phyloP scores from a whole-genome alignment of 805 yeast genomes.

The Blastobotrys robertii region DNA sequence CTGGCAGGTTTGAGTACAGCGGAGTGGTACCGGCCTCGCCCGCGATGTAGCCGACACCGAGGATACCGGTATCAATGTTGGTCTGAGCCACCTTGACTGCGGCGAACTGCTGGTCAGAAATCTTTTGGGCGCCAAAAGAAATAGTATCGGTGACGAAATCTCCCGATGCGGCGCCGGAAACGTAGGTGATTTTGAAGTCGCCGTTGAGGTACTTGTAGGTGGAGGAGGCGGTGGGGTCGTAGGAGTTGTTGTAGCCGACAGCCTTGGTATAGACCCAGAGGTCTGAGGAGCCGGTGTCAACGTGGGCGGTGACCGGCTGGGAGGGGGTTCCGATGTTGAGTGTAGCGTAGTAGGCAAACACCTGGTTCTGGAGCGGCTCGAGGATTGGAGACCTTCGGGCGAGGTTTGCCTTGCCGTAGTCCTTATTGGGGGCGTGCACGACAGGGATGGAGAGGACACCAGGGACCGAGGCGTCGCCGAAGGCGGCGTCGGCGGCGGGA shows the following conservation, averaged over 20 bases:
- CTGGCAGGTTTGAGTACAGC: slow-evolving; percentile 11
- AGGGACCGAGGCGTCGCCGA: no score
- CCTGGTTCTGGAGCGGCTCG: neutral
- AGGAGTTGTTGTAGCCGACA: slow-evolving; percentile 19
- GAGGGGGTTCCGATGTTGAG: slow-evolving; percentile 34
- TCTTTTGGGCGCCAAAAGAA: slow-evolving; percentile 66
- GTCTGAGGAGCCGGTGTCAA: slow-evolving; percentile 44
- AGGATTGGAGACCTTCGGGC: neutral
- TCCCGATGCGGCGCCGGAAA: slow-evolving; percentile 84
- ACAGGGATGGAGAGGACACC: no score
- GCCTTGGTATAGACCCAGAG: slow-evolving; percentile 33
- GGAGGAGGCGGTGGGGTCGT: slow-evolving; percentile 35
- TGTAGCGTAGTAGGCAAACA: slow-evolving; percentile 6
- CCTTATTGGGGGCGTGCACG: no score
- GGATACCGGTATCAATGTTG: slow-evolving; percentile 30
- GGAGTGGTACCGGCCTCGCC: slow-evolving; percentile 14
- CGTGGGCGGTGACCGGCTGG: slow-evolving; percentile 30
- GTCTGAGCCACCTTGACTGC: slow-evolving; percentile 5
- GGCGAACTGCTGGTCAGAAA: slow-evolving; percentile 54
- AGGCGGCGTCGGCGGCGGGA: no score
- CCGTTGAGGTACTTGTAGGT: slow-evolving; percentile 31
- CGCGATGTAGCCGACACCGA: slow-evolving; percentile 18
- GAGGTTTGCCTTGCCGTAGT: no score
- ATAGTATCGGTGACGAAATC: slow-evolving; percentile 54
- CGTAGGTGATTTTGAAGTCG: slow-evolving; percentile 13